Evolutionary conservation across 2,329 filamentous ascomycete species (phyloP), one percentile per base, ranked within the genome.

Genomic region (Botrytis pseudocinerea): DNA sequence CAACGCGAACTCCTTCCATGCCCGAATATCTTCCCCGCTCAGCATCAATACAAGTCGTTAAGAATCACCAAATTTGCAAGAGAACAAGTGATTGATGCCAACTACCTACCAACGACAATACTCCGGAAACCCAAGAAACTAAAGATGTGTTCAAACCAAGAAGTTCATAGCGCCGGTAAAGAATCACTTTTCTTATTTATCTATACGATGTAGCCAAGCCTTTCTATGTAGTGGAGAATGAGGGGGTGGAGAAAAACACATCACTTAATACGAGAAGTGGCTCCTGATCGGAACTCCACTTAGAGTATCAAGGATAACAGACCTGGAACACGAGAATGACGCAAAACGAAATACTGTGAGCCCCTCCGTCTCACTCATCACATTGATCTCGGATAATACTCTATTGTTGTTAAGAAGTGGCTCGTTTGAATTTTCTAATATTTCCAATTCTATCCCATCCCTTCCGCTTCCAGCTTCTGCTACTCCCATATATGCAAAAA

Each of bases 401-500:
- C 25, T 42, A 16, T 42, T 18, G 14, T 40, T 51, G 48, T 54
- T 14, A 54, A 51, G 25, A 51, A 54, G 48, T 54, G 48, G 48
- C 48, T n/a, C 48, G n/a, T 54, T 54, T n/a, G n/a, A n/a, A 54
- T 54, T 57, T 42, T 57, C 25, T 42, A n/a, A 42, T 44, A 42
- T 57, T 57, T 57, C 48, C 65, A 4, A 69, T 42, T 20, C 48
- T 42, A 44, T 69, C 38, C 38, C 18, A 42, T n/a, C 51, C 40
- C 48, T 42, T 57, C 51, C n/a, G 14, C 46, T 48, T 54, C 25
- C 65, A 66, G n/a, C 35, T 28, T 32, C 51, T 57, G 28, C 38
- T 32, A 38, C 65, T 32, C 12, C 35, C 46, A 69, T 69, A 57
- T 42, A 69, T 51, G 40, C 65, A 46, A 42, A 63, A n/a, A 63